Conservation (phyloP, 306 rosid genomes). For the Lathyrus oleraceus region DNA sequence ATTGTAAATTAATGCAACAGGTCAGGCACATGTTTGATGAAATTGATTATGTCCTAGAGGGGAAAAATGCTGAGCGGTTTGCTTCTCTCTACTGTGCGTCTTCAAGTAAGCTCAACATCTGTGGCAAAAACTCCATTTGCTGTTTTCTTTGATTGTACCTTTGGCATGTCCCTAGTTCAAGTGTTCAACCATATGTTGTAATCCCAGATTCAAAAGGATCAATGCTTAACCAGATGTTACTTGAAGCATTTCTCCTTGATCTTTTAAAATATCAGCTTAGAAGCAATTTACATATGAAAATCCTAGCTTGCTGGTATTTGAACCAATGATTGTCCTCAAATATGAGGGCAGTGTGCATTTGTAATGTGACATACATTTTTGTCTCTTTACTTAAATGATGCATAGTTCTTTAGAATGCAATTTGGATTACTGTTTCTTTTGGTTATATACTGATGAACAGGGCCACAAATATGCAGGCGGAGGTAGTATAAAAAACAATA, state of each 20-base stretch:
- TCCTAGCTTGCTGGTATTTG: slow-evolving; percentile 6
- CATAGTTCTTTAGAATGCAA: slow-evolving; percentile 26
- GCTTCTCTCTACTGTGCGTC: slow-evolving; percentile 65
- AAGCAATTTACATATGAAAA: slow-evolving; percentile 14
- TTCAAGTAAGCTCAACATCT: slow-evolving; percentile 60
- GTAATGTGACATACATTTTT: slow-evolving; percentile 17
- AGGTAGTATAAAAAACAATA: slow-evolving; percentile 31
- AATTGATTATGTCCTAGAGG: slow-evolving; percentile 89
- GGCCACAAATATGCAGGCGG: slow-evolving; percentile 40
- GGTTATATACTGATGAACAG: slow-evolving; percentile 47
- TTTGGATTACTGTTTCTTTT: slow-evolving; percentile 35
- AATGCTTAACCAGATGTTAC: slow-evolving; percentile 1
- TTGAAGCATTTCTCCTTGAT: slow-evolving; percentile 7
- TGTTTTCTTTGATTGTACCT: slow-evolving; percentile 25
- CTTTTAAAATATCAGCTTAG: background rate
- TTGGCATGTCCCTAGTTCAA: slow-evolving; percentile 12
- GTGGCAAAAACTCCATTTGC: slow-evolving; percentile 10
- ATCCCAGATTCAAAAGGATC: slow-evolving; percentile 22
- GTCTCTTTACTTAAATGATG: slow-evolving; percentile 16
- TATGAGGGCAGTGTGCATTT: slow-evolving; percentile 24
- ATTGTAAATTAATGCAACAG: slow-evolving; percentile 54
- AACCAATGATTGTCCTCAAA: slow-evolving; percentile 24
- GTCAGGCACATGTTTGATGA: slow-evolving; percentile 99
- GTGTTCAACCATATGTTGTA: slow-evolving; percentile 24
- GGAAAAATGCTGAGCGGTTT: slow-evolving; percentile 89